Evolutionary conservation across 108 stramenopile species (phyloP).

Genomic region (Nannochloropsis oceanica): DNA sequence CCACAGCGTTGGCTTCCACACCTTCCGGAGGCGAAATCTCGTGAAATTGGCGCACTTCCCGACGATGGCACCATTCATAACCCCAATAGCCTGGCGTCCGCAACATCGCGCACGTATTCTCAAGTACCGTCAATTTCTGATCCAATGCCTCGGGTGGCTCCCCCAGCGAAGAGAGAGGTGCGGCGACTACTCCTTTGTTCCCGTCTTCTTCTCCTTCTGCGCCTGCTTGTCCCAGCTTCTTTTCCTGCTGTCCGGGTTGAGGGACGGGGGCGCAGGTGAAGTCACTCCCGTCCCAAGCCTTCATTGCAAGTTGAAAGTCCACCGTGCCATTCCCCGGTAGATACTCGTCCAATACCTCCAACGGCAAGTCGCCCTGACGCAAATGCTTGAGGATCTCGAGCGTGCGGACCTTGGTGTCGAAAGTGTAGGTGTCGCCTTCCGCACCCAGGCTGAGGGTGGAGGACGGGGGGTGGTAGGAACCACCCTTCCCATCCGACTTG

Average conservation of each 20-base stretch:
- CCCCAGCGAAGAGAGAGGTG: no score
- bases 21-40: not conserved
- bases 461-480: no score
- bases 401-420: not conserved
- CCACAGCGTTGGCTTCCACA: not conserved
- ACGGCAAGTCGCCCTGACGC: not conserved
- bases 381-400: not conserved
- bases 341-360: not conserved
- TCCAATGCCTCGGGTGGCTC: not conserved
- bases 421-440: not conserved
- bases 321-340: not conserved
- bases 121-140: not conserved
- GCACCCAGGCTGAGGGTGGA: not conserved
- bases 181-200: not conserved
- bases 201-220: not conserved
- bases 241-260: not conserved
- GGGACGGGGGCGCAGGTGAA: not conserved
- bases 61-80: not conserved
- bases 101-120: not conserved
- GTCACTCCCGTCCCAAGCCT: not conserved
- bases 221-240: not conserved
- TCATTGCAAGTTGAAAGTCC: not conserved
- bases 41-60: not conserved
- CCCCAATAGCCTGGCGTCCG: not conserved
- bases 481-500: no score